Base-by-base conservation (phyloP, 2,329 filamentous ascomycete genomes). In the Cladosporium sp. region DNA sequence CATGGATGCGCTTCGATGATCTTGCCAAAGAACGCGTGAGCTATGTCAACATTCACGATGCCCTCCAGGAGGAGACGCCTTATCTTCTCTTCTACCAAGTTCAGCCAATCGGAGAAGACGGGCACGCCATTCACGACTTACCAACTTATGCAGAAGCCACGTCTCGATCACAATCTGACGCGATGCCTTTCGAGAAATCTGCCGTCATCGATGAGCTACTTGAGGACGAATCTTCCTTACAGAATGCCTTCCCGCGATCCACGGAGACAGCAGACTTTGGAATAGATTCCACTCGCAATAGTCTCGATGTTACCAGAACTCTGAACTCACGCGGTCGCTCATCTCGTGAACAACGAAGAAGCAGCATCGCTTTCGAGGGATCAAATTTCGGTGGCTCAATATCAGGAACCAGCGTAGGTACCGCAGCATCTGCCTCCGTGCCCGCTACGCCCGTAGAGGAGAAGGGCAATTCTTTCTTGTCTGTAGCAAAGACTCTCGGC, bases 31-130 rank as follows among this genome's bases (percentile, higher is more conserved):
- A 32, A 57, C 84, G 93, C 24, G 88, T 97, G 3, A 81, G 80
- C 0, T 81, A 88, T 56, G 86, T 97, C 49, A 84, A 95, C 66
- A 88, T 97, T 61, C 86, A 89, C 60, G 76, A 87, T 64, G 87
- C 90, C 0, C 75, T 97, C 50, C 87, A 84, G 64, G 82, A 88
- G n/a, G 92, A 97, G 71, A 95, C 91, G 71, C 93, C 94, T 0
- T 97, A 97, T 70, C 81, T 97, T 6, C 78, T 99, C 0, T 97
- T 97, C 73, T 99, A 97, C 68, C 93, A 97, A 71, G 90, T 97
- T 39, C 83, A 95, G 28, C 92, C 93, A 0, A 91, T 95, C 67
- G 84, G 90, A 28, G 89, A 92, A 57, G 82, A 88, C 61, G 73
- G 75, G n/a, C 59, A 64, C 37, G 64, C 64, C 6, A 66, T 66